Conservation (phyloP, 495 filamentous ascomycete species). For the Tuber borchii region DNA sequence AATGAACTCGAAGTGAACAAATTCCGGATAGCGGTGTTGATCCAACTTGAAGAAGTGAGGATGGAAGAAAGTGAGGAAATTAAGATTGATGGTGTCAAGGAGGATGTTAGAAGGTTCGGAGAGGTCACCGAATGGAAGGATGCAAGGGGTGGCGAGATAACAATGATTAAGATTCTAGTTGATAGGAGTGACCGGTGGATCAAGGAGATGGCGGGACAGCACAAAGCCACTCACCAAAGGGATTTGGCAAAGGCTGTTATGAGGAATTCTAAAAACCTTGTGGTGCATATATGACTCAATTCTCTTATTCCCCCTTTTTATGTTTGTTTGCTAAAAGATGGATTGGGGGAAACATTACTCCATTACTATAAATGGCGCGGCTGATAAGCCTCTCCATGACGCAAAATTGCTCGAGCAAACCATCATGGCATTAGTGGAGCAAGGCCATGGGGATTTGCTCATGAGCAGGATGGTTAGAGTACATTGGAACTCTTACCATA, state of each 20-base stretch:
- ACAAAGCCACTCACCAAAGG: slow-evolving; percentile 60
- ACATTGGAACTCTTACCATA: slow-evolving; percentile 75
- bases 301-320: slow-evolving; percentile 5
- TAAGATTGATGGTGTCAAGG: slow-evolving; percentile 51
- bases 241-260: slow-evolving; percentile 87
- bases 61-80: slow-evolving; percentile 64
- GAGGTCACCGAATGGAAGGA: slow-evolving; percentile 57
- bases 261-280: slow-evolving; percentile 79
- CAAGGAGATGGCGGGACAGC: slow-evolving; percentile 66
- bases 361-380: slow-evolving; percentile 92
- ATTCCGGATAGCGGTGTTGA: slow-evolving; percentile 80
- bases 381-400: slow-evolving; percentile 91
- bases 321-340: background rate
- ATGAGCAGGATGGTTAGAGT: slow-evolving; percentile 72
- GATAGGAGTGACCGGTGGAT: slow-evolving; percentile 72
- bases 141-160: slow-evolving; percentile 76
- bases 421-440: slow-evolving; percentile 46
- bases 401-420: slow-evolving; percentile 92
- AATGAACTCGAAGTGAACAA: slow-evolving; percentile 81
- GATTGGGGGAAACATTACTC: slow-evolving; percentile 83
- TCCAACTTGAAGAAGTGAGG: slow-evolving; percentile 63
- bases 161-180: slow-evolving; percentile 83
- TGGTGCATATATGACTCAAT: slow-evolving; percentile 57
- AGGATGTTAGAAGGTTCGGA: slow-evolving; percentile 66
- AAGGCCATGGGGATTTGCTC: slow-evolving; percentile 66